Conservation (phyloP, 768 basidiomycete genomes). For the Leccinum obscurum region DNA sequence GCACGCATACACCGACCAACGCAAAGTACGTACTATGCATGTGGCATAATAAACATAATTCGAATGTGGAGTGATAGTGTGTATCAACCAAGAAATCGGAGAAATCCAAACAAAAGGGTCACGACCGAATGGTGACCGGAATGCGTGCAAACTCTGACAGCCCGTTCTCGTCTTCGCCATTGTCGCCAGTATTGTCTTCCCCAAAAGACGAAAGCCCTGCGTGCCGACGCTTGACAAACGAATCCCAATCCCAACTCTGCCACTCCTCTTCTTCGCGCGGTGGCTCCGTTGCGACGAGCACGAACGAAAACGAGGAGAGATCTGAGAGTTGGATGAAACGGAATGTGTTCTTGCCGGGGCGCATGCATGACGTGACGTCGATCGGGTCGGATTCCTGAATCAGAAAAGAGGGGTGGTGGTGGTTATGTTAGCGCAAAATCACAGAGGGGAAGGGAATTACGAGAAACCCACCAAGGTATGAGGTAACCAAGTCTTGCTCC, state of each 20-base stretch:
- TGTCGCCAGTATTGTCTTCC: neutral
- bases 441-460: neutral
- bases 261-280: slow-evolving; percentile 22
- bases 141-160: slow-evolving; percentile 24
- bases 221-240: slow-evolving; percentile 3
- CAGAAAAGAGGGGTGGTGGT: neutral
- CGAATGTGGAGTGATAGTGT: neutral
- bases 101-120: neutral
- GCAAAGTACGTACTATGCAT: neutral
- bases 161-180: neutral
- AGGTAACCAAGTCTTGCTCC: slow-evolving; percentile 45
- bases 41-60: neutral
- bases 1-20: neutral
- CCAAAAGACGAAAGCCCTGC: neutral
- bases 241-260: slow-evolving; percentile 27
- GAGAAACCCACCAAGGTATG: slow-evolving; percentile 39
- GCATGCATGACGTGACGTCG: slow-evolving; percentile 43
- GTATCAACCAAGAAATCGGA: neutral
- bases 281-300: slow-evolving; percentile 40
- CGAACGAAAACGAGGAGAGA: slow-evolving; percentile 44
- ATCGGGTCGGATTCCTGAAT: slow-evolving; percentile 34
- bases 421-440: neutral
- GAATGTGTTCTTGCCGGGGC: slow-evolving; percentile 47
- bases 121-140: slow-evolving; percentile 20
- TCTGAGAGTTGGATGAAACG: slow-evolving; percentile 50